phyloP scores from a whole-genome alignment of 805 yeast genomes.

The Yamadazyma laniorum region DNA sequence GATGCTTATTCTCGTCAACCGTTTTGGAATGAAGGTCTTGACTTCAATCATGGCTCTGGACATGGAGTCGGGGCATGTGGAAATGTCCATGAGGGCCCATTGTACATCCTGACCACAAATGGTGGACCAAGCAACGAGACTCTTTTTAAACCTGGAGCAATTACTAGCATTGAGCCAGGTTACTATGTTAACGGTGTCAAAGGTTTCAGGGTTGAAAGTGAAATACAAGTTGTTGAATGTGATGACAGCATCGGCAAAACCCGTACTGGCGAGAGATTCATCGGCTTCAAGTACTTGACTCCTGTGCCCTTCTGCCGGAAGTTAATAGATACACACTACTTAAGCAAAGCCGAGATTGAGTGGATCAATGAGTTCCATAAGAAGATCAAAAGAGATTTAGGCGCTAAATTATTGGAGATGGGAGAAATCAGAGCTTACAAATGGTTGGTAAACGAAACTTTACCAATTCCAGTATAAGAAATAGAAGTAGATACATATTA shows the following conservation, averaged over 20 bases:
- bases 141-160: conserved; percentile 56
- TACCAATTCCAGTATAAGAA: conserved; percentile 18
- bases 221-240: conserved; percentile 56
- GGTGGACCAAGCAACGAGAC: conserved; percentile 49
- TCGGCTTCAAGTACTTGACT: conserved; percentile 41
- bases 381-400: conserved; percentile 31
- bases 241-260: conserved; percentile 38
- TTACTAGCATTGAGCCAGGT: conserved; percentile 92
- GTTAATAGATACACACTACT: conserved; percentile 32
- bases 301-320: conserved; percentile 52
- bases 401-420: conserved; percentile 45
- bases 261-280: conserved; percentile 27
- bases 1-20: conserved; percentile 83
- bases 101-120: conserved; percentile 65
- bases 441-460: conserved; percentile 74
- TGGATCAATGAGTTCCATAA: conserved; percentile 43
- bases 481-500: background rate
- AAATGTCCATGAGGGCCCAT: conserved; percentile 93
- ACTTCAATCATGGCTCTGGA: conserved; percentile 93
- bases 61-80: conserved; percentile 95
- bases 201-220: conserved; percentile 89
- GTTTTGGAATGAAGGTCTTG: conserved; percentile 78
- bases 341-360: conserved; percentile 27
- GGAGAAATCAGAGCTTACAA: conserved; percentile 57
- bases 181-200: conserved; percentile 85